phyloP scores from a whole-genome alignment of 495 filamentous ascomycete species.

The Aspergillus bridgeri region DNA sequence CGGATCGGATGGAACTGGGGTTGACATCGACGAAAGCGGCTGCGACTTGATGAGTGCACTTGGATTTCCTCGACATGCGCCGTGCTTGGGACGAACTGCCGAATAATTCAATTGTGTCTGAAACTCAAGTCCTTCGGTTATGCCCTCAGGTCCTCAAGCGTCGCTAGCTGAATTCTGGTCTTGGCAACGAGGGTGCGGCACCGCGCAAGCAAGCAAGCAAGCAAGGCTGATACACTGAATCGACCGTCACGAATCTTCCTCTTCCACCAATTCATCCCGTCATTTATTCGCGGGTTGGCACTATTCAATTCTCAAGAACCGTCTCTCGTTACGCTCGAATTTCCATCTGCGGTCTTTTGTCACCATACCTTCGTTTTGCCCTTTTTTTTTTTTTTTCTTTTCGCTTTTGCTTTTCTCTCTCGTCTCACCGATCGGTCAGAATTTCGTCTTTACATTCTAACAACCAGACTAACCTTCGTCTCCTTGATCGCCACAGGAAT shows the following conservation, averaged over 20 bases:
- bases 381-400: background rate
- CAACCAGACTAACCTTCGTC: background rate
- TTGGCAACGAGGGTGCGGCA: slow-evolving; percentile 20
- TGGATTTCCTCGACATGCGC: background rate
- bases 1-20: slow-evolving; percentile 20
- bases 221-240: slow-evolving; percentile 8
- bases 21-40: slow-evolving; percentile 36
- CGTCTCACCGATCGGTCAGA: too few relatives aligned
- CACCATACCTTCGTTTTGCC: background rate
- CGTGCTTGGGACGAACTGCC: background rate
- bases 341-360: background rate
- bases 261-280: background rate
- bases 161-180: slow-evolving; percentile 24
- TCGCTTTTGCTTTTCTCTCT: background rate
- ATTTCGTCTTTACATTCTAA: background rate
- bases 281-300: background rate
- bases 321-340: background rate
- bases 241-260: background rate
- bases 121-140: background rate
- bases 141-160: background rate
- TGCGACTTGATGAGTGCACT: slow-evolving; percentile 17
- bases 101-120: background rate
- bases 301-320: background rate
- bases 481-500: slow-evolving; percentile 9
- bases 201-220: background rate